phyloP scores from a whole-genome alignment of 2,329 filamentous ascomycete species.

The Amesomyces nigricolor region DNA sequence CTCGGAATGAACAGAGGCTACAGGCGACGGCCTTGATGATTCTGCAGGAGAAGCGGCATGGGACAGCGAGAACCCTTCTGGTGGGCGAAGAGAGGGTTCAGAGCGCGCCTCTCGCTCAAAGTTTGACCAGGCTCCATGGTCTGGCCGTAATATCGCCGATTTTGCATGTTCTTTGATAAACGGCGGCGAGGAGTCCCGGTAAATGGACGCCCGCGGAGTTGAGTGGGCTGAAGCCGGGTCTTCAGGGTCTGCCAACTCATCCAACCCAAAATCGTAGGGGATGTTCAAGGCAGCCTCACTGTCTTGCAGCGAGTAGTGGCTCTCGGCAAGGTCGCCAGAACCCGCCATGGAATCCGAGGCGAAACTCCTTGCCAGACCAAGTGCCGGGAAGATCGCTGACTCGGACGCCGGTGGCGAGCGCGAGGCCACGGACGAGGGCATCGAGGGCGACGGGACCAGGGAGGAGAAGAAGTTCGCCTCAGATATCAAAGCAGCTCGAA shows the following conservation, averaged over 20 bases:
- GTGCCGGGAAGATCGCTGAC: conserved; percentile 12
- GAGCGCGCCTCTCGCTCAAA: conserved; percentile 32
- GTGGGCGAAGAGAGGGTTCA: conserved; percentile 33
- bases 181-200: conserved; percentile 7
- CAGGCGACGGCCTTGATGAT: conserved; percentile 11
- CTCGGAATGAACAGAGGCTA: conserved; percentile 24
- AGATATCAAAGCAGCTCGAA: conserved; percentile 60
- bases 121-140: conserved; percentile 31
- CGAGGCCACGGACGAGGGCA: conserved; percentile 51
- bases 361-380: conserved; percentile 14
- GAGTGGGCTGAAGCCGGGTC: conserved; percentile 34
- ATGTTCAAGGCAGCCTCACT: conserved; percentile 54
- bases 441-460: conserved; percentile 51
- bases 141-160: conserved; percentile 30
- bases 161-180: conserved; percentile 24
- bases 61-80: conserved; percentile 9
- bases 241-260: conserved; percentile 34
- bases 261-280: conserved; percentile 46
- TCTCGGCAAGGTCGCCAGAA: conserved; percentile 32
- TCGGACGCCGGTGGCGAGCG: conserved; percentile 38
- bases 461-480: conserved; percentile 61
- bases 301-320: conserved; percentile 38
- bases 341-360: conserved; percentile 29
- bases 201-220: conserved; percentile 50
- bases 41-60: conserved; percentile 15